These are phyloP conservation scores for Amorphotheca resinae DNA, from an alignment of 495 filamentous ascomycete species.

Conservation along the genomic window DNA sequence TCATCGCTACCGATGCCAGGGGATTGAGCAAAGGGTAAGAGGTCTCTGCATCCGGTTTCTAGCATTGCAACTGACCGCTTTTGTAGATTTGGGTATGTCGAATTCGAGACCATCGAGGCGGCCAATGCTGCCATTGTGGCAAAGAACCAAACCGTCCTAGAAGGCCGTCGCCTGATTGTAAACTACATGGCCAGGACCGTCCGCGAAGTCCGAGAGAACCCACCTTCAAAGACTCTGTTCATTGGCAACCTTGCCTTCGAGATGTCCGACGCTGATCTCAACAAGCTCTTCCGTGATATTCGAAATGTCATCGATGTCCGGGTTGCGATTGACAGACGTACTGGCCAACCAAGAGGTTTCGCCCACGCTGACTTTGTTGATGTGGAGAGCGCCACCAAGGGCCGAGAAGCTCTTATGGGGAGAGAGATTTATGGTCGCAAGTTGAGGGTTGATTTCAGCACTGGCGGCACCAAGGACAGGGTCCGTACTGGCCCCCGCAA, in stretches of 20 bases:
- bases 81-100: conserved; percentile 47
- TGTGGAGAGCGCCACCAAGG: conserved; percentile 45
- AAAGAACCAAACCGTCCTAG: conserved; percentile 57
- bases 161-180: conserved; percentile 63
- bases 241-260: conserved; percentile 87
- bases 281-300: conserved; percentile 63
- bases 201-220: conserved; percentile 13
- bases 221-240: conserved; percentile 58
- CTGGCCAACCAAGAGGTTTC: conserved; percentile 80
- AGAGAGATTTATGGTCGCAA: conserved; percentile 51
- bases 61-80: conserved; percentile 1
- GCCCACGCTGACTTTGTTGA: conserved; percentile 78
- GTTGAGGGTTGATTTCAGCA: conserved; percentile 54
- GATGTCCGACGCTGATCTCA: conserved; percentile 77
- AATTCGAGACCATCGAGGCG: conserved; percentile 43
- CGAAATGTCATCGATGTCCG: conserved; percentile 67
- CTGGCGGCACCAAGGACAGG: not conserved
- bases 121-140: conserved; percentile 49
- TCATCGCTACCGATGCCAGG: conserved; percentile 53
- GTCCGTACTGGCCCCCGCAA: conserved; percentile 4
- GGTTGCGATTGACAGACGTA: conserved; percentile 78
- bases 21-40: conserved; percentile 84
- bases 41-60: not conserved
- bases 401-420: conserved; percentile 39
- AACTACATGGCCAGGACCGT: conserved; percentile 28